phyloP scores from a whole-genome alignment of 495 filamentous ascomycete species.

The Parachaetomium inaequale region DNA sequence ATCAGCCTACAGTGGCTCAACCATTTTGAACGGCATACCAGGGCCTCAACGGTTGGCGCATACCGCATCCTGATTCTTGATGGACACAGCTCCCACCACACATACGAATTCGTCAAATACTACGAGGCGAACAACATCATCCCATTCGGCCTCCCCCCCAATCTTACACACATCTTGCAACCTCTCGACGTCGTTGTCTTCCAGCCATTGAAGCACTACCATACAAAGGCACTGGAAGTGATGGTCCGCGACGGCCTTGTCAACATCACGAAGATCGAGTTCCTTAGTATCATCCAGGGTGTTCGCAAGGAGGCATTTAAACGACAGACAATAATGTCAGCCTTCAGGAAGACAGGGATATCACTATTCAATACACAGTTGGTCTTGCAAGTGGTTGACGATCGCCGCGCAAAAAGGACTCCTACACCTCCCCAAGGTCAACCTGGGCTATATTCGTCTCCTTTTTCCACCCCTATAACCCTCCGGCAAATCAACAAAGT shows the following conservation, averaged over 20 bases:
- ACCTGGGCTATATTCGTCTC: not conserved
- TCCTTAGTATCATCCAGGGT: not conserved
- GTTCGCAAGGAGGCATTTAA: not conserved
- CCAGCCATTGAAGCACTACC: constrained; percentile 3
- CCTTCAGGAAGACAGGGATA: not conserved
- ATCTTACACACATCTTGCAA: not conserved
- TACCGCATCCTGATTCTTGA: not conserved
- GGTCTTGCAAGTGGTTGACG: not conserved
- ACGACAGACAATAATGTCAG: not conserved
- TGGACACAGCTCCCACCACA: not conserved
- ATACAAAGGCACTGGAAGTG: not conserved
- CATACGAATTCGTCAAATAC: not conserved
- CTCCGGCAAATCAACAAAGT: not conserved
- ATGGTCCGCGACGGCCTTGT: not conserved
- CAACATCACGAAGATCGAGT: constrained; percentile 8
- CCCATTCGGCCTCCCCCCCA: not conserved
- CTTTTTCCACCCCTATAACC: not conserved
- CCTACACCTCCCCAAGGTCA: not conserved
- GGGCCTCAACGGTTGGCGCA: not conserved
- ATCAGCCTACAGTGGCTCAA: not conserved
- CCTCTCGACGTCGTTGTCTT: constrained; percentile 1
- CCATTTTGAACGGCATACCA: not conserved
- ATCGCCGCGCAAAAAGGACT: not conserved
- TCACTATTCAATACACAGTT: not conserved
- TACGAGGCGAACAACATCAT: not conserved